Percentiles rank a stretch among this genome's conserved stretches.
These are phyloP conservation scores for Pyrrhoderma noxium DNA, from an alignment of 1,284 basidiomycete genomes.

Conservation along the genomic window DNA sequence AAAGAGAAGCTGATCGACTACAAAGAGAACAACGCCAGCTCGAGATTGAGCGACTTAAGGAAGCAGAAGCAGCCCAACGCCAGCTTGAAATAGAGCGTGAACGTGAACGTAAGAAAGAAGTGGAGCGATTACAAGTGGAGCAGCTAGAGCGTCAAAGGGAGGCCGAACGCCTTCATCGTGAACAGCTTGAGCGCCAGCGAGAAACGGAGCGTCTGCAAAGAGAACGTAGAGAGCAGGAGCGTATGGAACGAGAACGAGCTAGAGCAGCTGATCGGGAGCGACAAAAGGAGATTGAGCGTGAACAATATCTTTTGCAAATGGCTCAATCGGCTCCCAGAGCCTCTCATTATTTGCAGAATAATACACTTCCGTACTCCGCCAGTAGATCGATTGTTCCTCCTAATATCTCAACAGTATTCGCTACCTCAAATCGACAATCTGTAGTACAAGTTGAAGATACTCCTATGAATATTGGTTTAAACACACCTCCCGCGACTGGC, in stretches of 20 bases:
- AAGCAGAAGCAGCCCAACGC: not conserved
- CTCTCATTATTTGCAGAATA: too few species aligned
- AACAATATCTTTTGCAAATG: conserved; percentile 1
- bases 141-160: not conserved
- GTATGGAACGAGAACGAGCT: conserved; percentile 1
- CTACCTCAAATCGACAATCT: too few species aligned
- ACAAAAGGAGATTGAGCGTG: conserved; percentile 8
- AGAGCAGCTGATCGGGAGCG: conserved; percentile 3
- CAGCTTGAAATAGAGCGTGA: conserved; percentile 1
- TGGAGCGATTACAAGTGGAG: not conserved
- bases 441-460: too few species aligned
- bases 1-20: conserved; percentile 6
- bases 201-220: conserved; percentile 5
- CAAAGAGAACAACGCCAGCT: conserved; percentile 5
- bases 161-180: not conserved
- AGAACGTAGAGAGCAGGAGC: conserved; percentile 6
- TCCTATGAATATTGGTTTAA: too few species aligned
- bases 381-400: not conserved
- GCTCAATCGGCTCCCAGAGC: too few species aligned
- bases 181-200: not conserved
- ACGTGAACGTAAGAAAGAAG: conserved; percentile 1
- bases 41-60: conserved; percentile 5
- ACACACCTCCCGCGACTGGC: too few species aligned
- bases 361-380: not conserved
- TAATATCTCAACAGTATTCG: too few species aligned